phyloP scores from a whole-genome alignment of 208 protist species.

The Herpetomonas samuelpessoai region DNA sequence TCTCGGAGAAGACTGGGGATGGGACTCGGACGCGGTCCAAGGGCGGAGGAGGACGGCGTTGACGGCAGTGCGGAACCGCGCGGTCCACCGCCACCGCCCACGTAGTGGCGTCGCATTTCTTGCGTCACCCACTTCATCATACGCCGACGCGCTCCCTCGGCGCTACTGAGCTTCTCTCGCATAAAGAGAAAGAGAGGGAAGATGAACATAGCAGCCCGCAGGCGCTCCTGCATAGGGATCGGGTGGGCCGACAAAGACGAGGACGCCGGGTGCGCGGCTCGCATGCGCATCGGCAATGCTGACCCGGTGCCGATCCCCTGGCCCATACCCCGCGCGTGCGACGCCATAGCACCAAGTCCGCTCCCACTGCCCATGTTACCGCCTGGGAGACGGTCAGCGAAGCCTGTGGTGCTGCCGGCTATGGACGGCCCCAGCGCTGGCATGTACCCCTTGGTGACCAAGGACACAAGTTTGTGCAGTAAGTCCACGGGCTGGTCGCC shows the following conservation, averaged over 20 bases:
- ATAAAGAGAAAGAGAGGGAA: conserved; percentile 68
- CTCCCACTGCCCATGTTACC: not conserved
- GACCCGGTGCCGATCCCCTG: not conserved
- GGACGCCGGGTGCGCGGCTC: conserved; percentile 51
- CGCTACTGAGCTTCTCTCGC: conserved; percentile 24
- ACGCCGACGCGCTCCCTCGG: conserved; percentile 57
- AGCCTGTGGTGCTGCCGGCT: conserved; percentile 1
- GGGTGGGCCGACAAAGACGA: conserved; percentile 21
- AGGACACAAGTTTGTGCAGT: conserved; percentile 66
- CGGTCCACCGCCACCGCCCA: not conserved
- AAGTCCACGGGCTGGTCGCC: conserved; percentile 68
- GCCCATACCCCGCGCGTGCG: not conserved
- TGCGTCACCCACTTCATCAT: conserved; percentile 67
- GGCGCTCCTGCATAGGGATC: conserved; percentile 52
- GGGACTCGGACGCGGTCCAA: too few species aligned
- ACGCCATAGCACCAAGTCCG: not conserved
- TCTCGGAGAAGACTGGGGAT: too few species aligned
- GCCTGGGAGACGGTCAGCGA: not conserved
- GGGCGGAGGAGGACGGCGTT: not conserved
- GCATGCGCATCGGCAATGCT: conserved; percentile 46
- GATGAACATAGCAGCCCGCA: conserved; percentile 54
- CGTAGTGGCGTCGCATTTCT: conserved; percentile 27
- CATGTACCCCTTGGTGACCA: conserved; percentile 65
- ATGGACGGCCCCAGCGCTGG: conserved; percentile 14
- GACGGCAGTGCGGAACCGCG: conserved; percentile 1